These are phyloP conservation scores for Actinomucor elegans DNA, from an alignment of 371 early-diverging fungal genomes.

Conservation along the genomic window DNA sequence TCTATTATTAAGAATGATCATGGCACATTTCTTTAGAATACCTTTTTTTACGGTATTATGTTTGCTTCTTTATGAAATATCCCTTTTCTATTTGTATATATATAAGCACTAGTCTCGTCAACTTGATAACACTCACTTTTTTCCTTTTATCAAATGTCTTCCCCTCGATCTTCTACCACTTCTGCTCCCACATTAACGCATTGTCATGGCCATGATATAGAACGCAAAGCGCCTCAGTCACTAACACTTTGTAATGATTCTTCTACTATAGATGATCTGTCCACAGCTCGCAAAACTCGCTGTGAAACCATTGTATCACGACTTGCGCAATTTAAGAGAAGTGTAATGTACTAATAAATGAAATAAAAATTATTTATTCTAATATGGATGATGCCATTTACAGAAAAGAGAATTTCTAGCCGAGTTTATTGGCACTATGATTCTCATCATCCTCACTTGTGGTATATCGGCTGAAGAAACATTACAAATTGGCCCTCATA, in stretches of 20 bases:
- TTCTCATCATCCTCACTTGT: constrained; percentile 68
- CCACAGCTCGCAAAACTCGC: background rate
- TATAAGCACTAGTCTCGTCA: background rate
- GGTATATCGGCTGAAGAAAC: constrained; percentile 64
- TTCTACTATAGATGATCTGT: constrained; percentile 6
- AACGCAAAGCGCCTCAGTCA: background rate
- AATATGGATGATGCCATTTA: background rate
- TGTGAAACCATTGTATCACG: background rate
- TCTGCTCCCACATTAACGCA: constrained; percentile 4
- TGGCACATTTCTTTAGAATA: background rate
- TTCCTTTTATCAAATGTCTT: constrained; percentile 5
- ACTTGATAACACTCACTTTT: background rate
- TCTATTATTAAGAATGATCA: background rate
- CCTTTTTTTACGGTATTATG: background rate
- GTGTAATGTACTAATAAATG: too few species aligned
- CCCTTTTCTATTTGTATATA: background rate
- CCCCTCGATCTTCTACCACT: constrained; percentile 11
- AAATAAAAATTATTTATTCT: background rate
- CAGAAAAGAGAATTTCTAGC: constrained; percentile 70
- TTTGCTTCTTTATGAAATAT: background rate
- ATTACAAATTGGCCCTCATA: constrained; percentile 20
- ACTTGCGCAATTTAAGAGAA: background rate
- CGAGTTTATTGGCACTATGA: constrained; percentile 80
- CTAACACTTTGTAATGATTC: background rate
- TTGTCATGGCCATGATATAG: background rate